These are phyloP conservation scores for Purpureocillium takamizusanense DNA, from an alignment of 2,329 filamentous ascomycete genomes.

Conservation along the genomic window DNA sequence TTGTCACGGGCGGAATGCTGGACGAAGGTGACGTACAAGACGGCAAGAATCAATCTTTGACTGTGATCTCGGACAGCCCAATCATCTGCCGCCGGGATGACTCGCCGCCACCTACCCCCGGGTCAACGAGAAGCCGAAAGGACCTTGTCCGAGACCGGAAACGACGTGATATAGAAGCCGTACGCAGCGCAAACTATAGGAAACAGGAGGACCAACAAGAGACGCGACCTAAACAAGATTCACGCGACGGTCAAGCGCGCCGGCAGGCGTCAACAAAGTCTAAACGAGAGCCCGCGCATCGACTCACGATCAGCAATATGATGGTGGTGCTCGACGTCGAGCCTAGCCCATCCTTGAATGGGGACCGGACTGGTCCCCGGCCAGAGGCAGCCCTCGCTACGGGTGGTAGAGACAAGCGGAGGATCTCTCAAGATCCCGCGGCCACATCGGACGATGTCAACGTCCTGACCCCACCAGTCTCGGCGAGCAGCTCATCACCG, in stretches of 20 bases:
- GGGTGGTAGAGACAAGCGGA: background rate
- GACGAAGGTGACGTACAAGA: background rate
- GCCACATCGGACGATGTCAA: constrained; percentile 1
- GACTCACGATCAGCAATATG: constrained; percentile 22
- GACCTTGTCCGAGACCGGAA: constrained; percentile 31
- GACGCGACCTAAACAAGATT: background rate
- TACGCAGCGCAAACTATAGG: constrained; percentile 14
- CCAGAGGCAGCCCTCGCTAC: background rate
- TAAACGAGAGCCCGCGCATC: background rate
- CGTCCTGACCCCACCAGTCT: constrained; percentile 21
- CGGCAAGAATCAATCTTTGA: background rate
- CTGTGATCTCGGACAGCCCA: constrained; percentile 10
- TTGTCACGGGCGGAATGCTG: background rate
- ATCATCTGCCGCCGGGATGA: constrained; percentile 7
- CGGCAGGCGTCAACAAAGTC: background rate
- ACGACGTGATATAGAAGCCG: constrained; percentile 28
- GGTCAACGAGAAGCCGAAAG: constrained; percentile 19
- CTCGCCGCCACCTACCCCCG: constrained; percentile 9
- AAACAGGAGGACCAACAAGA: constrained; percentile 3
- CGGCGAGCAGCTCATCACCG: constrained; percentile 17
- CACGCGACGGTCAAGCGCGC: background rate
- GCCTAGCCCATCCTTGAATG: constrained; percentile 15
- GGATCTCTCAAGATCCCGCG: background rate
- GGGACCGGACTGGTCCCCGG: background rate
- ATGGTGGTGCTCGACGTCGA: constrained; percentile 30